Base-by-base conservation (phyloP, 176 grass and related monocot species). In the Thalia dealbata region DNA sequence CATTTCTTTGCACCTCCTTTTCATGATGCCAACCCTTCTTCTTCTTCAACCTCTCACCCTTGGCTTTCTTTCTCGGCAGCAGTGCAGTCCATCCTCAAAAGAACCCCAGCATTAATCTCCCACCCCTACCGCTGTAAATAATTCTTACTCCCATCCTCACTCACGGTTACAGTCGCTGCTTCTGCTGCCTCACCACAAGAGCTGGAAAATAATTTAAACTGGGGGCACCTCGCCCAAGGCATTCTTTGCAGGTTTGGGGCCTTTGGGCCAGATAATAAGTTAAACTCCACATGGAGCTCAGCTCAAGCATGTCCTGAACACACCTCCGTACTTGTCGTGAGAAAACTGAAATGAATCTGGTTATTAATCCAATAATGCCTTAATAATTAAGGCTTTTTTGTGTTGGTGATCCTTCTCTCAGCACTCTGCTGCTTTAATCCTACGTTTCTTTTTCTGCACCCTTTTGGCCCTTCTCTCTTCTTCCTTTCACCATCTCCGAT, bases 261-360 rank as follows among this genome's bases (percentile, higher is more conserved):
- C n/a, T 44, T 26, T 54, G 32, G 72, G 54, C 7, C 45, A 41
- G n/a, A 61, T 21, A 60, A 25, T 74, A 74, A 44, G 72, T 61
- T 45, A 42, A 61, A 7, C 11, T 54, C 35, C 6, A 30, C 14
- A 12, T 4, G 10, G 12, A 32, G 16, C 26, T 15, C 14, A 32
- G 5, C 27, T 18, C 12, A 0, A 14, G 8, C 2, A 1, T 29
- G 24, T 29, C 14, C 24, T 38, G 32, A 2, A 38, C 1, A 38
- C 3, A 38, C 3, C 19, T 10, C 5, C 18, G 24, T n/a, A 10
- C n/a, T 10, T 16, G 0, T 9, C 6, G 50, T 9, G 50, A 52
- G 50, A 52, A 16, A 16, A 52, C 2, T 38, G n/a, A 38, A 38
- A 38, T 38, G 32, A 38, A 38, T 38, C 4, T 38, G 32, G 4